Evolutionary conservation across 2,329 filamentous ascomycete genomes (phyloP).

Genomic region (Dendryphion nanum): DNA sequence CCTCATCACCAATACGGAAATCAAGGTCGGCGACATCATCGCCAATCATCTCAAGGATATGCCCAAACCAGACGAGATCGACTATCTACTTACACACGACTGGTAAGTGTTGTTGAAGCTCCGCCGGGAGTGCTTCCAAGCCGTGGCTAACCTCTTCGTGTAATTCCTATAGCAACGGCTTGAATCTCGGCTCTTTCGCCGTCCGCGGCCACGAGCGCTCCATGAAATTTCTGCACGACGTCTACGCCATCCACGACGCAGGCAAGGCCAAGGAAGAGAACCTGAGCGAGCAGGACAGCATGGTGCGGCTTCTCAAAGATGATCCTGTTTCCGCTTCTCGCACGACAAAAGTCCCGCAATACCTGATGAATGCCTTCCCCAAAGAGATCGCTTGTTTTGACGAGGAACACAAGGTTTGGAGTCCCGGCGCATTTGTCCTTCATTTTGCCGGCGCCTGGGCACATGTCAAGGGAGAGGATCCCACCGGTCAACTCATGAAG

Average conservation of each 20-base stretch:
- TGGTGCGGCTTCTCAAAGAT: conserved; percentile 32
- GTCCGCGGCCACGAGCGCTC: conserved; percentile 36
- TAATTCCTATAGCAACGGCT: conserved; percentile 21
- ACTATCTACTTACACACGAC: conserved; percentile 40
- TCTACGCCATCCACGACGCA: conserved; percentile 24
- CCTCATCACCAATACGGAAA: conserved; percentile 40
- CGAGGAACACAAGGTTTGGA: conserved; percentile 25
- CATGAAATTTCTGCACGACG: conserved; percentile 33
- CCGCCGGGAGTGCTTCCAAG: no score
- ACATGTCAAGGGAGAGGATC: conserved; percentile 38
- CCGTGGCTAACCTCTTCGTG: not conserved
- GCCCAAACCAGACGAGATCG: conserved; percentile 30
- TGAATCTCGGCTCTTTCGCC: conserved; percentile 42
- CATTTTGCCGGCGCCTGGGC: conserved; percentile 46
- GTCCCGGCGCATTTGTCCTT: conserved; percentile 36
- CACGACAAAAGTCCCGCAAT: conserved; percentile 34
- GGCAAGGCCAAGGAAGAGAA: conserved; percentile 16
- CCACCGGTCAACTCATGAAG: conserved; percentile 39
- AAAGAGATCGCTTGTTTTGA: conserved; percentile 41
- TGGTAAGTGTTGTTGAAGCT: conserved; percentile 20
- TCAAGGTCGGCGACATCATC: conserved; percentile 37
- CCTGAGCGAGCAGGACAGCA: conserved; percentile 41
- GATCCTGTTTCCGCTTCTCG: conserved; percentile 17
- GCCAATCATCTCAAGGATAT: conserved; percentile 29
- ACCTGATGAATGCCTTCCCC: conserved; percentile 42